Percentiles rank a stretch among this genome's conserved stretches.
phyloP scores from a whole-genome alignment of 108 stramenopile genomes.

The Nannochloropsis salina region DNA sequence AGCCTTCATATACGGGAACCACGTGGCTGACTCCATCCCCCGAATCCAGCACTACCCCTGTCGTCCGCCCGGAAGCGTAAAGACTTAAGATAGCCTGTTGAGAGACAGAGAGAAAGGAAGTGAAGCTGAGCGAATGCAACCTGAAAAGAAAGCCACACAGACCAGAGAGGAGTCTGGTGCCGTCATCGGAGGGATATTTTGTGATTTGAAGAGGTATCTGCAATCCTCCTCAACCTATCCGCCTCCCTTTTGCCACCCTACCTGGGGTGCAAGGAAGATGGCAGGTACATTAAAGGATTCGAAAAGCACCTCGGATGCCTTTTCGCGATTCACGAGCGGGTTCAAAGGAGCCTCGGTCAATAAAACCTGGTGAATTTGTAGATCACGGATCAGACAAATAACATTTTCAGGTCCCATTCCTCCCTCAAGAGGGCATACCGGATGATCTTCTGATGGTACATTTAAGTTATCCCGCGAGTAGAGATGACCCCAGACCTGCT shows the following conservation, averaged over 20 bases:
- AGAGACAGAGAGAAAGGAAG: not conserved
- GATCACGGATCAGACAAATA: too few relatives aligned
- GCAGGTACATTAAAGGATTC: conserved; percentile 87
- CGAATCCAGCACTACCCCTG: conserved; percentile 92
- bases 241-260: not conserved
- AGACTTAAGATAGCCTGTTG: conserved; percentile 81
- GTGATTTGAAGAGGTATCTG: not conserved
- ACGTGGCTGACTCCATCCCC: conserved; percentile 94
- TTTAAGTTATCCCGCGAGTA: conserved; percentile 67
- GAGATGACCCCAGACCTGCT: conserved; percentile 65
- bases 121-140: not conserved
- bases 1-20: conserved; percentile 95
- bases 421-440: conserved; percentile 51
- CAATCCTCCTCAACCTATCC: not conserved
- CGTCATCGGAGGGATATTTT: too few relatives aligned
- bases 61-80: conserved; percentile 91
- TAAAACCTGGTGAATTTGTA: conserved; percentile 39
- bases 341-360: conserved; percentile 92
- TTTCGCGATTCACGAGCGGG: conserved; percentile 76
- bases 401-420: too few relatives aligned
- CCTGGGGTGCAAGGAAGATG: conserved; percentile 67
- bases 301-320: conserved; percentile 84
- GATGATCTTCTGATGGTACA: conserved; percentile 80
- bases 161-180: not conserved
- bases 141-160: not conserved